Percentiles rank a stretch among this genome's conserved stretches.
These are phyloP conservation scores for Lentinula sp. DNA, from an alignment of 768 basidiomycete genomes.

Conservation along the genomic window DNA sequence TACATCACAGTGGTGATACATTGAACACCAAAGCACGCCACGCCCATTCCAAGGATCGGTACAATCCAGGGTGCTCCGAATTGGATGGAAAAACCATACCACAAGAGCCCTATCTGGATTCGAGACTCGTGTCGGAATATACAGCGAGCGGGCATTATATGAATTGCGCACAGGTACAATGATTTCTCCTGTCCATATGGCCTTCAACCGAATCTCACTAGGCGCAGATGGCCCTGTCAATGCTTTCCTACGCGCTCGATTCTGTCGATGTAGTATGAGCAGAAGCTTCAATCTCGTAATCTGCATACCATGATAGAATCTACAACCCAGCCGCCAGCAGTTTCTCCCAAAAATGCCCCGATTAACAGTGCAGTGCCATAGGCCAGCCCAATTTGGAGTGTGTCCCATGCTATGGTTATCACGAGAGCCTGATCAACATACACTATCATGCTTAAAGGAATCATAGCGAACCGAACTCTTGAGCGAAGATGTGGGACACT, in stretches of 20 bases:
- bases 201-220: conserved; percentile 1
- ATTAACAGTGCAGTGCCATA: conserved; percentile 1
- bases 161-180: conserved; percentile 1
- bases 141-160: neutral
- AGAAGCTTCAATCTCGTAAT: neutral
- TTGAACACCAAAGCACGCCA: conserved; percentile 2
- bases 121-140: neutral
- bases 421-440: neutral
- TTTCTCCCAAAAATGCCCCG: conserved; percentile 1
- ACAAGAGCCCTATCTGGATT: neutral
- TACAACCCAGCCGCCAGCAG: conserved; percentile 1
- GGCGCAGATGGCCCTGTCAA: neutral
- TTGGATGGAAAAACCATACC: conserved; percentile 3
- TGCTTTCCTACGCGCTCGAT: neutral
- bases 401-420: neutral
- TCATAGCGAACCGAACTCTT: neutral
- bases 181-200: conserved; percentile 5
- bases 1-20: conserved; percentile 5
- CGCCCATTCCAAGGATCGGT: conserved; percentile 2
- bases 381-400: neutral
- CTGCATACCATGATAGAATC: conserved; percentile 3
- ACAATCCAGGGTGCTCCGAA: conserved; percentile 4
- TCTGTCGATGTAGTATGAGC: neutral
- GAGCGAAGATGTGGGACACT: conserved; percentile 4
- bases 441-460: neutral